These are phyloP conservation scores for Alternaria metachromatica DNA, from an alignment of 2,329 filamentous ascomycete species.

Conservation along the genomic window DNA sequence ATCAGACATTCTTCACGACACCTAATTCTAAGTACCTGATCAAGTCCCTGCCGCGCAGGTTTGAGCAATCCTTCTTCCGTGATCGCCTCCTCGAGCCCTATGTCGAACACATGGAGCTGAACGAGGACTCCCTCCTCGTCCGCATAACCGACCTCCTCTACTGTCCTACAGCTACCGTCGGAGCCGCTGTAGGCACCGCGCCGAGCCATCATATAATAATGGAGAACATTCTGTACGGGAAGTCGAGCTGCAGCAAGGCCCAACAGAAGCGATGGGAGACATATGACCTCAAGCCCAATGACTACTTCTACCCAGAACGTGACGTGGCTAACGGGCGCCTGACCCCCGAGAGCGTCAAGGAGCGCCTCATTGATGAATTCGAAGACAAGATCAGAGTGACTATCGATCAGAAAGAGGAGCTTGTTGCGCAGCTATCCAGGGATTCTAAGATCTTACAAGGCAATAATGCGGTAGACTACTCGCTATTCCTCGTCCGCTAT, in stretches of 20 bases:
- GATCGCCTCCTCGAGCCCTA: slow-evolving; percentile 71
- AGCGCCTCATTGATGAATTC: slow-evolving; percentile 71
- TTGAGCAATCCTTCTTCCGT: slow-evolving; percentile 74
- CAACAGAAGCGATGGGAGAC: slow-evolving; percentile 66
- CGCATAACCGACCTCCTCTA: slow-evolving; percentile 75
- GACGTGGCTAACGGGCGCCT: slow-evolving; percentile 71
- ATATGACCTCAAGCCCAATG: slow-evolving; percentile 75
- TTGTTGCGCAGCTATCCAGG: slow-evolving; percentile 62
- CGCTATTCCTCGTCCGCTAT: slow-evolving; percentile 71
- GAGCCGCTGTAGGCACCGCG: slow-evolving; percentile 64
- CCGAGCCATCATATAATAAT: slow-evolving; percentile 78
- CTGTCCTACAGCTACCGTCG: slow-evolving; percentile 63
- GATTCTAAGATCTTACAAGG: slow-evolving; percentile 70
- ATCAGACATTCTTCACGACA: slow-evolving; percentile 72
- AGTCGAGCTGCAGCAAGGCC: slow-evolving; percentile 51
- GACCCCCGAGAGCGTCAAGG: slow-evolving; percentile 69
- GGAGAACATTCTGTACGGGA: slow-evolving; percentile 75
- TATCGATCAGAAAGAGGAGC: slow-evolving; percentile 60
- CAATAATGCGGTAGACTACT: slow-evolving; percentile 76
- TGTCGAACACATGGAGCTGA: slow-evolving; percentile 65
- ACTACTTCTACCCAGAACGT: slow-evolving; percentile 78
- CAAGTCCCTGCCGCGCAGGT: slow-evolving; percentile 73
- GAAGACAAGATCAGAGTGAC: slow-evolving; percentile 68
- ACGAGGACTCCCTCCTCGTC: slow-evolving; percentile 68
- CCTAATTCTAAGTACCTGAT: slow-evolving; percentile 70